Evolutionary conservation across 352 stramenopile species (phyloP), one percentile per base, ranked within the genome.

Genomic region (Globisporangium splendens): DNA sequence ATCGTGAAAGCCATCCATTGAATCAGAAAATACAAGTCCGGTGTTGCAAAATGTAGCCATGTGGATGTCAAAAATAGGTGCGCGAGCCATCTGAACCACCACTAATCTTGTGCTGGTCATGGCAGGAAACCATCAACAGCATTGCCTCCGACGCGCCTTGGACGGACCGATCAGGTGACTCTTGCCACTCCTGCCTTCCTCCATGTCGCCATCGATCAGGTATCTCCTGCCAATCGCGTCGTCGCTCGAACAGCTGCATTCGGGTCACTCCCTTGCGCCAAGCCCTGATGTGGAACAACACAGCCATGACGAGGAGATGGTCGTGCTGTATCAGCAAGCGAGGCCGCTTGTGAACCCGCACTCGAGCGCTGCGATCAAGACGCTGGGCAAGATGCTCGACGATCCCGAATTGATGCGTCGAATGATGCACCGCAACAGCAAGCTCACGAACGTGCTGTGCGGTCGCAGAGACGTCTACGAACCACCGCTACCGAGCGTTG

Each of bases 291-390:
- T 10, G 28, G 28, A 35, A 10, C 28, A 35, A 35, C 28, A 35
- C 28, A 42, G n/a, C 47, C 50, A 67, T 10, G 44, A 50, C 15
- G 24, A 42, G 7, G 46, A 41, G n/a, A 72, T 62, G 51, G 50
- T 84, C 11, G 64, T 70, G 14, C 33, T 88, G 21, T 86, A 88
- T 53, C 68, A 64, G 22, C 80, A 91, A 39, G 66, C 78, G 11
- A 70, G 77, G 7, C 72, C 79, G 20, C 64, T 90, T 15, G 62
- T 92, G 15, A 74, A 88, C 20, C 65, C 75, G 13, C 65, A 83
- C n/a, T 90, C 79, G 31, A 86, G 62, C 24, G 75, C 83, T 17
- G 71, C 68, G 18, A 69, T 76, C 15, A 82, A 81, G 60, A 92
- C 78, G 1, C 62, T 88, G 3, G 71, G 73, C 35, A 73, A 70